Evolutionary conservation across 1,284 basidiomycete species (phyloP).

Genomic region (Afroboletus lepidellus): DNA sequence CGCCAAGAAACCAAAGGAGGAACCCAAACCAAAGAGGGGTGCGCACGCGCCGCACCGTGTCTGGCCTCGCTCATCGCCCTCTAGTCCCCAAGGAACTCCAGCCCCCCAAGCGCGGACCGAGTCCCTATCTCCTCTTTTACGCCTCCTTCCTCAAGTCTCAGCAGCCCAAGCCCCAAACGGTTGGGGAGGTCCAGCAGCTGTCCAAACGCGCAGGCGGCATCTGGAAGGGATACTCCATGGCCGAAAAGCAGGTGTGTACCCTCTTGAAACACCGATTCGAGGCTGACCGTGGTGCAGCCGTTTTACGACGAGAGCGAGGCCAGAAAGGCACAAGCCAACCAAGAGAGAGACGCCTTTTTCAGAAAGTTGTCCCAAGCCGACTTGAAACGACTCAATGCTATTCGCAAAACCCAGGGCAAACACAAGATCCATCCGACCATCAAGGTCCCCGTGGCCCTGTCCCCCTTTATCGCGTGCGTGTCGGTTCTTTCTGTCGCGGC

Average conservation of each 20-base stretch:
- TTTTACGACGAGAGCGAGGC: slow-evolving; percentile 28
- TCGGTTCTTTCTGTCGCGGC: not conserved
- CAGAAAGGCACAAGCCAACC: slow-evolving; percentile 14
- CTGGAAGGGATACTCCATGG: slow-evolving; percentile 25
- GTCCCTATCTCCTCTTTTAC: slow-evolving; percentile 26
- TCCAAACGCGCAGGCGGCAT: slow-evolving; percentile 21
- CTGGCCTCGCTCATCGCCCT: not conserved
- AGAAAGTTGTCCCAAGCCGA: slow-evolving; percentile 9
- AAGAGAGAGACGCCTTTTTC: slow-evolving; percentile 27
- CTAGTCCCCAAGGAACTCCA: slow-evolving; percentile 19
- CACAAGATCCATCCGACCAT: slow-evolving; percentile 7
- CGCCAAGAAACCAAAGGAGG: slow-evolving; percentile 6
- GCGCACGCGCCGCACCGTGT: not conserved
- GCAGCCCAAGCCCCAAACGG: not conserved
- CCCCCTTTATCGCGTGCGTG: slow-evolving; percentile 26
- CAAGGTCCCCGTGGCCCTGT: not conserved
- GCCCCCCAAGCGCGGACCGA: slow-evolving; percentile 29
- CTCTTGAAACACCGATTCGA: not conserved
- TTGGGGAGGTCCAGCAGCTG: not conserved
- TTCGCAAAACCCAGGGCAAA: slow-evolving; percentile 27
- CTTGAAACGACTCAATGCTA: slow-evolving; percentile 25
- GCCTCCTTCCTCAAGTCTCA: slow-evolving; percentile 15
- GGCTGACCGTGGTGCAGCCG: slow-evolving; percentile 13
- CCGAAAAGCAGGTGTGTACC: slow-evolving; percentile 29
- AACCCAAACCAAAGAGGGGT: slow-evolving; percentile 14